Percentiles rank a stretch among this genome's conserved stretches.
Evolutionary conservation across 192 early-diverging fungal genomes (phyloP).

Genomic region (Podila clonocystis): DNA sequence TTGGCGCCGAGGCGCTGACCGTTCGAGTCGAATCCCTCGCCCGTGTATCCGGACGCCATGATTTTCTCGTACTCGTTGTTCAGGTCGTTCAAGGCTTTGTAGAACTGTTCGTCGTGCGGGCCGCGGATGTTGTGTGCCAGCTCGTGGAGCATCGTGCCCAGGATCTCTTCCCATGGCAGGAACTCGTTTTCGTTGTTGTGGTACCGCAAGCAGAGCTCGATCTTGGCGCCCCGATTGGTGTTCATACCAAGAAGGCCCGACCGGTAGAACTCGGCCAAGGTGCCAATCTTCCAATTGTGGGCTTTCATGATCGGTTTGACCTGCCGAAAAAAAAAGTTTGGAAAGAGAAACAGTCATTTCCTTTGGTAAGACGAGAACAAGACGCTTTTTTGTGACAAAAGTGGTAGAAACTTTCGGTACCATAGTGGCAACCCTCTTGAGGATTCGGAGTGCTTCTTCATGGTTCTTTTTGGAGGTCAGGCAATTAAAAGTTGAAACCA

Average conservation of each 20-base stretch:
- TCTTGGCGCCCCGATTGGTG: constrained; percentile 72
- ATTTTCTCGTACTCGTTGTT: constrained; percentile 68
- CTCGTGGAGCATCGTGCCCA: constrained; percentile 86
- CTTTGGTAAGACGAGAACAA: neutral
- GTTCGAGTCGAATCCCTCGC: constrained; percentile 61
- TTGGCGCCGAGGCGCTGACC: constrained; percentile 60
- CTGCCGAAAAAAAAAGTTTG: constrained; percentile 20
- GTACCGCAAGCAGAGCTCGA: constrained; percentile 72
- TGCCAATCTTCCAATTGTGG: constrained; percentile 63
- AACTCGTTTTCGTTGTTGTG: constrained; percentile 63
- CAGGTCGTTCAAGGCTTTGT: constrained; percentile 65
- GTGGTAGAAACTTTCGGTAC: constrained; percentile 9
- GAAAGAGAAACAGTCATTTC: neutral
- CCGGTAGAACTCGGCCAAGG: constrained; percentile 71
- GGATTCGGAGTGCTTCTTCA: constrained; percentile 53
- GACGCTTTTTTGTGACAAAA: neutral
- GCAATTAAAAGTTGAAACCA: constrained; percentile 19
- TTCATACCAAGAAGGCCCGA: constrained; percentile 73
- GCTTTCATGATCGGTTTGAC: constrained; percentile 79
- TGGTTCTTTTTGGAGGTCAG: constrained; percentile 49
- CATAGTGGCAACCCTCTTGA: constrained; percentile 54
- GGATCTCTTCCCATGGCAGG: constrained; percentile 65
- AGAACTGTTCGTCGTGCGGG: constrained; percentile 76
- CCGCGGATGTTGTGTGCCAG: constrained; percentile 59
- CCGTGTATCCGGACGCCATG: constrained; percentile 60